Evolutionary conservation across 2,329 filamentous ascomycete genomes (phyloP).

Genomic region (Pochonia chlamydosporia): DNA sequence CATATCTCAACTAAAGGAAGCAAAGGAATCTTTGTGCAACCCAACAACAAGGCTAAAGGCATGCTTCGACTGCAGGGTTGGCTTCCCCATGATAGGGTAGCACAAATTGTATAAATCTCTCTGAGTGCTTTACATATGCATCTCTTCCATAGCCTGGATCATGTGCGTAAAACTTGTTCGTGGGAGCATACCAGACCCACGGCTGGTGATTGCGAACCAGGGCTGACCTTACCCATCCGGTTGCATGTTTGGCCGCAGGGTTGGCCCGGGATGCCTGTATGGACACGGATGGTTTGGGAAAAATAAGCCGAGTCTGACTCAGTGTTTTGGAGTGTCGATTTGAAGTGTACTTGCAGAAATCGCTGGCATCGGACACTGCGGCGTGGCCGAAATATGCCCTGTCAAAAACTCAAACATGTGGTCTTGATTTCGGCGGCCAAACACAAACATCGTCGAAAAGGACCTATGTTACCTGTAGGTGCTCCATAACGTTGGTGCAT

Average conservation of each 20-base stretch:
- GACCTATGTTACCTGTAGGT: too few species aligned
- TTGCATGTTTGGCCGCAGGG: slow-evolving; percentile 6
- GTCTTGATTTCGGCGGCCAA: too few species aligned
- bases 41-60: neutral
- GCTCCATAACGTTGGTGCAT: neutral
- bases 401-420: too few species aligned
- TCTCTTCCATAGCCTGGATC: neutral
- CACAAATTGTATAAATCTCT: too few species aligned
- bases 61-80: neutral
- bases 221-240: slow-evolving; percentile 4
- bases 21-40: neutral
- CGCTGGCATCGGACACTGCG: neutral
- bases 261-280: slow-evolving; percentile 5
- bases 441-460: too few species aligned
- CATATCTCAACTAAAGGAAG: neutral
- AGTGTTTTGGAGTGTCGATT: neutral
- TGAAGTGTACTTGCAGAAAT: neutral
- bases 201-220: neutral
- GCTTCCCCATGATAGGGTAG: neutral
- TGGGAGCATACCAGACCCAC: neutral
- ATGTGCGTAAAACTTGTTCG: neutral
- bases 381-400: too few species aligned
- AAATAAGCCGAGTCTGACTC: neutral
- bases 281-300: neutral
- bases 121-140: neutral